Base-by-base conservation (phyloP, 2,329 filamentous ascomycete genomes). In the Dryadomyces quercivorus region DNA sequence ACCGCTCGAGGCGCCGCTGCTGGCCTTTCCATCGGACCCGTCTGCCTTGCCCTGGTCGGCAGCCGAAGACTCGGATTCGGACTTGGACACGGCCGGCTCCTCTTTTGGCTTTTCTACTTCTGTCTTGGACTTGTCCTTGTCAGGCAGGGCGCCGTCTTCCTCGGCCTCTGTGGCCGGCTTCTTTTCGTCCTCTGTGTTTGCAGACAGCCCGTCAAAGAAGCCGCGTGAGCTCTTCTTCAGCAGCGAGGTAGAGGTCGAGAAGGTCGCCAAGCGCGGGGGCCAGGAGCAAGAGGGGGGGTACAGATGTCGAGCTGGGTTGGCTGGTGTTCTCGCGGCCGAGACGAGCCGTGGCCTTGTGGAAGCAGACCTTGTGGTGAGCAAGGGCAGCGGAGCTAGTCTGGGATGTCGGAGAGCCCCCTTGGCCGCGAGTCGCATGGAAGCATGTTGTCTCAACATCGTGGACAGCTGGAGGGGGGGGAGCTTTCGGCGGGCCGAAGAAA, bases 1-100 rank as follows among this genome's bases (percentile, higher is more conserved):
- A 45, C 78, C 78, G 5, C 47, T 48, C 3, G 57, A 43, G 5
- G 51, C 44, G 12, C 52, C 53, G n/a, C 56, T 56, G 51, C 57
- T 54, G 43, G 73, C 74, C 62, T 80, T 82, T 52, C 74, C 77
- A 63, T 86, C 81, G 48, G 69, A 61, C n/a, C 66, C 61, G 42
- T 71, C 66, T 63, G 67, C 47, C 45, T 62, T 52, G 56, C 68
- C 59, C 63, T 69, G 59, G 56, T 63, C 49, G 22, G 34, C 18
- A 71, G 71, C 38, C 26, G 74, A 67, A 34, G 78, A 71, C 36
- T 58, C 56, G 2, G 52, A 63, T 52, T 64, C 68, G 21, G 64
- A 57, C 42, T 64, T 67, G 31, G 70, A 67, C 5, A n/a, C 10
- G 40, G 42, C 55, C 5, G 45, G 1, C 13, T 55, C 57, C n/a